These are phyloP conservation scores for Mycena olivaceomarginata DNA, from an alignment of 768 basidiomycete species.

Conservation along the genomic window DNA sequence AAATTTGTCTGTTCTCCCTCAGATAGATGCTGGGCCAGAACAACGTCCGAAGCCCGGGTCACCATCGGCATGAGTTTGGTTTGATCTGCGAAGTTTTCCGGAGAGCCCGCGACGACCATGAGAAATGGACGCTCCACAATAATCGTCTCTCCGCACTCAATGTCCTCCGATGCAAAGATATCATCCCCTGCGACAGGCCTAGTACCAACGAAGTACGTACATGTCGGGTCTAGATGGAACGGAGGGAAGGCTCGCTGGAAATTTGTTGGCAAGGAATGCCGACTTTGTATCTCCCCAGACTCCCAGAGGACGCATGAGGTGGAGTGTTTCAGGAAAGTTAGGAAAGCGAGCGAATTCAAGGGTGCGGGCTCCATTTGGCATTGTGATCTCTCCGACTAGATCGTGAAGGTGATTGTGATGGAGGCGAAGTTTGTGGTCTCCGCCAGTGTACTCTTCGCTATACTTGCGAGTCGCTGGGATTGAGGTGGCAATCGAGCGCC, in stretches of 20 bases:
- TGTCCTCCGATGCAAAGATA: slow-evolving; percentile 9
- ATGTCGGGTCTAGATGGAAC: slow-evolving; percentile 1
- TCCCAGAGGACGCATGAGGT: slow-evolving; percentile 29
- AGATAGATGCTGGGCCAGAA: no score
- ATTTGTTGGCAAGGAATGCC: neutral
- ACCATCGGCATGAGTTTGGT: no score
- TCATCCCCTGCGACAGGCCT: slow-evolving; percentile 23
- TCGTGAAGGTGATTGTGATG: neutral
- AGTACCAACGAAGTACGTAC: neutral
- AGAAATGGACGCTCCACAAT: no score
- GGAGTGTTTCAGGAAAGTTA: neutral
- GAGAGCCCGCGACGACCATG: no score
- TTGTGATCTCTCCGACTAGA: slow-evolving; percentile 9
- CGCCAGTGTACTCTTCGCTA: no score
- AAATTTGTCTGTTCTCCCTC: no score
- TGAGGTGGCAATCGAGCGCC: no score
- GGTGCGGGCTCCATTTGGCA: neutral
- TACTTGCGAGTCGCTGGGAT: no score
- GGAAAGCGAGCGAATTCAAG: slow-evolving; percentile 23
- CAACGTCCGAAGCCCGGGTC: no score
- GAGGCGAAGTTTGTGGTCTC: neutral
- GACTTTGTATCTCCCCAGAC: slow-evolving; percentile 26
- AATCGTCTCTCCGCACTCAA: slow-evolving; percentile 14
- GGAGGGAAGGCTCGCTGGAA: neutral
- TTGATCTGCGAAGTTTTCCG: no score